Conservation (phyloP, 2,329 filamentous ascomycete species). For the Curvularia verruculosa region DNA sequence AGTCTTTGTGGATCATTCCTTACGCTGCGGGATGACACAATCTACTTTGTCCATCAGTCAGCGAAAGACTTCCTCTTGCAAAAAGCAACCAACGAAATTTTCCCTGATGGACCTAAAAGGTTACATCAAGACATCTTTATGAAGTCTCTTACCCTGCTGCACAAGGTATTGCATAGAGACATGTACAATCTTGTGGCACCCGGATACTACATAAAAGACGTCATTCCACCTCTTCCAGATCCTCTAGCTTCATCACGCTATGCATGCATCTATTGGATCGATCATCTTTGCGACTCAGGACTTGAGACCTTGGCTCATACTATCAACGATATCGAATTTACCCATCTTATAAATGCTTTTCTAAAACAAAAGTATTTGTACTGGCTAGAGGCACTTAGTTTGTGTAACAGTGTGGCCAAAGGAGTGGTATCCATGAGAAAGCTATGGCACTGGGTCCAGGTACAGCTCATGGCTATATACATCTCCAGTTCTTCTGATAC, state of each 20-base stretch:
- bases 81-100: background rate
- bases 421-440: slow-evolving; percentile 19
- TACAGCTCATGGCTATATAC: background rate
- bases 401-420: slow-evolving; percentile 19
- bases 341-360: background rate
- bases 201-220: background rate
- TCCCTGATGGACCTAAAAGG: slow-evolving; percentile 15
- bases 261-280: slow-evolving; percentile 44
- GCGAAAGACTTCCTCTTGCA: slow-evolving; percentile 52
- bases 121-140: background rate
- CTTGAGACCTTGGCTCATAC: background rate
- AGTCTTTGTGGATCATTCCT: slow-evolving; percentile 47
- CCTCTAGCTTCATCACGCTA: slow-evolving; percentile 30
- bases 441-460: background rate
- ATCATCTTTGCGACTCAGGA: slow-evolving; percentile 36
- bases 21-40: slow-evolving; percentile 16
- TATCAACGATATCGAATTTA: background rate
- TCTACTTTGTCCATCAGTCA: slow-evolving; percentile 52
- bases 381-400: slow-evolving; percentile 23
- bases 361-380: slow-evolving; percentile 1
- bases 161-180: background rate
- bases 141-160: background rate
- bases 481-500: background rate
- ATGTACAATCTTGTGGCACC: background rate
- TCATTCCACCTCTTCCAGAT: slow-evolving; percentile 18